These are phyloP conservation scores for Phlyctochytrium arcticum DNA, from an alignment of 192 early-diverging fungal genomes.

Conservation along the genomic window DNA sequence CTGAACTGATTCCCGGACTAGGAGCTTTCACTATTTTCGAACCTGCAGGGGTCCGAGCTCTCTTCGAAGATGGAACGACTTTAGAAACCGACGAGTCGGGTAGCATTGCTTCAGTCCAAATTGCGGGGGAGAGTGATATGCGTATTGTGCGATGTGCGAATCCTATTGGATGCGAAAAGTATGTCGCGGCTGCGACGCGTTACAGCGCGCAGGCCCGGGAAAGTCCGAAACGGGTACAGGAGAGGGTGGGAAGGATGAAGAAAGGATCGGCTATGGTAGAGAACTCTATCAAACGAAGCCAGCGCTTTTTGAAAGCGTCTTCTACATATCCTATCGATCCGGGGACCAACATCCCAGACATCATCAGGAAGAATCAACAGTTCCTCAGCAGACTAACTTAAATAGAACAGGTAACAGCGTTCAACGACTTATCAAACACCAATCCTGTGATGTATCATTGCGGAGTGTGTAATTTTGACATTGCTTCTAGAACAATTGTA, in stretches of 20 bases:
- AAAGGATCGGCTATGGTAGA: not conserved
- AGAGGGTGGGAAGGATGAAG: not conserved
- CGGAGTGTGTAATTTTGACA: slow-evolving; percentile 52
- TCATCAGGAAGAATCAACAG: no score
- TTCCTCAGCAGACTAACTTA: no score
- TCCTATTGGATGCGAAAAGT: not conserved
- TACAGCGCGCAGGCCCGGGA: not conserved
- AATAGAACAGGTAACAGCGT: not conserved
- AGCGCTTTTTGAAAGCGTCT: no score
- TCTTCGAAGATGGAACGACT: not conserved
- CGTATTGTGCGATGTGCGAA: not conserved
- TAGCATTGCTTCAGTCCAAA: not conserved
- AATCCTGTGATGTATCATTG: no score
- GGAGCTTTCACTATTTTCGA: not conserved
- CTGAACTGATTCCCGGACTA: no score
- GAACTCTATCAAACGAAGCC: not conserved
- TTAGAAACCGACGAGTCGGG: not conserved
- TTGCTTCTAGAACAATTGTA: slow-evolving; percentile 52
- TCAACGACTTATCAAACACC: not conserved
- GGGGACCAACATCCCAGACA: no score
- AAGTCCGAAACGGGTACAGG: not conserved
- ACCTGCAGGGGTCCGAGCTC: not conserved
- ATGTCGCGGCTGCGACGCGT: not conserved
- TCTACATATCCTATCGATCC: no score
- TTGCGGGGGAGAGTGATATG: not conserved